Percentiles rank a stretch among this genome's conserved stretches.
Evolutionary conservation across 2,329 filamentous ascomycete genomes (phyloP).

Genomic region (Fusarium illudens): DNA sequence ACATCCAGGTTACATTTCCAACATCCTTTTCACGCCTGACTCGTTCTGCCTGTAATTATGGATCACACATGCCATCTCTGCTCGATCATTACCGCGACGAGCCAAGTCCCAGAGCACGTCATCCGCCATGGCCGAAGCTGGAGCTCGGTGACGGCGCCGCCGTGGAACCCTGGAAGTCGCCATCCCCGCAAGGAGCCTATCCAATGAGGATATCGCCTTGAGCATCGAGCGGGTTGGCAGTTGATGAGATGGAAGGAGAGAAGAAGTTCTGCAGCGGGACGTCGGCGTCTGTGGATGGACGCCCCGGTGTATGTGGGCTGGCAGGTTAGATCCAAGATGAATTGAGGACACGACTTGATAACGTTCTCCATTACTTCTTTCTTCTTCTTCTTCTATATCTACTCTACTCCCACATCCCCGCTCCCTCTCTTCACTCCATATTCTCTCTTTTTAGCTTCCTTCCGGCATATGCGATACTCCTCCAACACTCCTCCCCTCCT

Average conservation of each 20-base stretch:
- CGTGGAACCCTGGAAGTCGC: neutral
- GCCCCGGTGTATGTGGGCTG: neutral
- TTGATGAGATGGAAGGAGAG: neutral
- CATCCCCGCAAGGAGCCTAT: neutral
- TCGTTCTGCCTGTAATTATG: neutral
- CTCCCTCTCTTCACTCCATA: neutral
- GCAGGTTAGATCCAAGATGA: neutral
- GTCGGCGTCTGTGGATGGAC: neutral
- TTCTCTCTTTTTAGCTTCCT: neutral
- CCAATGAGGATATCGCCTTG: conserved; percentile 7
- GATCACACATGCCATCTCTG: neutral
- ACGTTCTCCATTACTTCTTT: neutral
- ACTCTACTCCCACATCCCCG: neutral
- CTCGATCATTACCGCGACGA: neutral
- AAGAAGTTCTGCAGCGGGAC: neutral
- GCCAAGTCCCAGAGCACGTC: neutral
- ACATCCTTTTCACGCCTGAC: neutral
- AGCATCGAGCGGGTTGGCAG: neutral
- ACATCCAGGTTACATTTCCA: neutral
- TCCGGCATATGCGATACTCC: neutral
- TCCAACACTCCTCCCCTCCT: neutral
- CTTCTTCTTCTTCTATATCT: neutral
- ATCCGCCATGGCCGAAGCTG: neutral
- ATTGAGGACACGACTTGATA: neutral
- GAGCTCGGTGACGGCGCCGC: conserved; percentile 14